phyloP scores from a whole-genome alignment of 2,329 filamentous ascomycete species.

The Epichloe glyceriae region DNA sequence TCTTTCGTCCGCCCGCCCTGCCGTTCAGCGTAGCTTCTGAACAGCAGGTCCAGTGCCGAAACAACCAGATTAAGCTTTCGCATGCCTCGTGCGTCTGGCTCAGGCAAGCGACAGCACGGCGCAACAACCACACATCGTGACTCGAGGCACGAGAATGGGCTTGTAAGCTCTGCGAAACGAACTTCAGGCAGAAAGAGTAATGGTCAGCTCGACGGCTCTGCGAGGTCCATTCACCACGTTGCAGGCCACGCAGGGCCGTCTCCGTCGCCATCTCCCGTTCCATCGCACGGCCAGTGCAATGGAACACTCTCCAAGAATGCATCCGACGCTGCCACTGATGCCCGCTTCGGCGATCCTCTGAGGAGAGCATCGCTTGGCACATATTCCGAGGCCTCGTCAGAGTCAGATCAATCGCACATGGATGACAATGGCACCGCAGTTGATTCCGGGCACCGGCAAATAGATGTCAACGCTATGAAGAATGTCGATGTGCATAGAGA shows the following conservation, averaged over 20 bases:
- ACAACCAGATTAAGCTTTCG: slow-evolving; percentile 16
- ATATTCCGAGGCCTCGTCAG: slow-evolving; percentile 42
- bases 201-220: slow-evolving; percentile 28
- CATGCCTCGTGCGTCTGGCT: slow-evolving; percentile 49
- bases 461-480: slow-evolving; percentile 58
- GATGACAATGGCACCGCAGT: slow-evolving; percentile 21
- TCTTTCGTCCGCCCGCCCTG: background rate
- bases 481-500: slow-evolving; percentile 56
- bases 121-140: slow-evolving; percentile 52
- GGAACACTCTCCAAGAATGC: slow-evolving; percentile 21
- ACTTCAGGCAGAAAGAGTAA: slow-evolving; percentile 31
- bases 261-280: slow-evolving; percentile 9
- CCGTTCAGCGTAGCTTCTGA: background rate
- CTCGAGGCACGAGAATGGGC: slow-evolving; percentile 74
- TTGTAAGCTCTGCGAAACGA: slow-evolving; percentile 47
- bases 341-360: slow-evolving; percentile 27
- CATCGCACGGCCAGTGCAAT: slow-evolving; percentile 18
- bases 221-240: slow-evolving; percentile 20
- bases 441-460: slow-evolving; percentile 46
- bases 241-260: slow-evolving; percentile 19
- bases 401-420: slow-evolving; percentile 32
- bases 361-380: slow-evolving; percentile 37
- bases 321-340: slow-evolving; percentile 18
- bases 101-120: slow-evolving; percentile 49
- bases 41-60: background rate